These are phyloP conservation scores for Effrenium voratum DNA, from an alignment of 73 alveolate genomes.

Conservation along the genomic window DNA sequence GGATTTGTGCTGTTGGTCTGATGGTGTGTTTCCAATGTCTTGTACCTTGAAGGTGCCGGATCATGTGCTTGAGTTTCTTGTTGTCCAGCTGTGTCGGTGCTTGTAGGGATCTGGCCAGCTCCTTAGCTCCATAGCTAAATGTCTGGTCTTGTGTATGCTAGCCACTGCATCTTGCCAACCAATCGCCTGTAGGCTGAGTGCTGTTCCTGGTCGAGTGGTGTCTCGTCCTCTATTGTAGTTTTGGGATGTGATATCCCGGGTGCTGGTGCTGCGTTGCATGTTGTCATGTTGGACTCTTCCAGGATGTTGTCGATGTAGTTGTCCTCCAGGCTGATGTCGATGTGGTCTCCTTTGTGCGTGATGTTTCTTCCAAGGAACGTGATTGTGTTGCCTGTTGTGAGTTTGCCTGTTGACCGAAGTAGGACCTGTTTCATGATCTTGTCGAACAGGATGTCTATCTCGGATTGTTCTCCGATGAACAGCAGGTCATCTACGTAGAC, in stretches of 20 bases:
- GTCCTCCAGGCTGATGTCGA: not conserved
- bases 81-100: too few relatives aligned
- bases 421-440: not conserved
- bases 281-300: not conserved
- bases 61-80: too few relatives aligned
- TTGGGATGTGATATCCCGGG: not conserved
- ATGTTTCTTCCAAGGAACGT: not conserved
- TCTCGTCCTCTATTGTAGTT: not conserved
- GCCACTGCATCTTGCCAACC: too few relatives aligned
- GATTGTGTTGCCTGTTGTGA: not conserved
- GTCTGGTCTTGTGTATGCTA: too few relatives aligned
- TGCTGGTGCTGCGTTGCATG: constrained; percentile 1
- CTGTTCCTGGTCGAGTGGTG: not conserved
- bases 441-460: not conserved
- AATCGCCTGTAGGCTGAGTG: not conserved
- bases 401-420: not conserved
- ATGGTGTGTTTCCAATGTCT: too few relatives aligned
- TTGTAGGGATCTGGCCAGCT: too few relatives aligned
- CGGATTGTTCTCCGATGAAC: not conserved
- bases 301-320: not conserved
- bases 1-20: too few relatives aligned
- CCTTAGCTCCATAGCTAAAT: too few relatives aligned
- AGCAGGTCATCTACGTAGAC: constrained; percentile 1
- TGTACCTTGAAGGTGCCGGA: too few relatives aligned
- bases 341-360: not conserved